A percentile compares a stretch with the other conserved stretches of the same genome.
phyloP scores from a whole-genome alignment of 352 stramenopile species.

The Pythium guiyangense region DNA sequence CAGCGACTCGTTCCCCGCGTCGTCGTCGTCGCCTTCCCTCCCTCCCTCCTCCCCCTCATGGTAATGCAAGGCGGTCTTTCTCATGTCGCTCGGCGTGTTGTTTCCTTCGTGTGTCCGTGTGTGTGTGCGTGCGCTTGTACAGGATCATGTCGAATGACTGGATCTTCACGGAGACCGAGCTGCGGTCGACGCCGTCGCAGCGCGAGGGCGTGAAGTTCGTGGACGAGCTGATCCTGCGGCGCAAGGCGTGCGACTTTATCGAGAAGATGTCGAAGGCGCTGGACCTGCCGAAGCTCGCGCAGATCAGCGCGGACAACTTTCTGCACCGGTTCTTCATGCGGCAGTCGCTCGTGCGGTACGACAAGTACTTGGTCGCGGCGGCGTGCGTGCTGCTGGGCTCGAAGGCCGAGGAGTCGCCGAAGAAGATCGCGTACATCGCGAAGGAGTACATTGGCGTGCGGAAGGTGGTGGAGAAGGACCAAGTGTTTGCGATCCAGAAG shows the following conservation, averaged over 20 bases:
- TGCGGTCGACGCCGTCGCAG: constrained; percentile 59
- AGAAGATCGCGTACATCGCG: constrained; percentile 75
- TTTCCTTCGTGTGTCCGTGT: background rate
- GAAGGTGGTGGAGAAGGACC: constrained; percentile 68
- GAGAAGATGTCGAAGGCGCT: constrained; percentile 81
- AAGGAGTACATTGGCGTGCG: constrained; percentile 68
- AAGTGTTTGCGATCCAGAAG: constrained; percentile 76
- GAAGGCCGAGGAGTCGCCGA: constrained; percentile 81
- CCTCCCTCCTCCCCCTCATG: background rate
- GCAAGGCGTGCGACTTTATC: constrained; percentile 80
- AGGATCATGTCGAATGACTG: constrained; percentile 54
- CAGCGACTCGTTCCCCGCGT: no score
- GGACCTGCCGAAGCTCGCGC: constrained; percentile 75
- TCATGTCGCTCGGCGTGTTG: background rate
- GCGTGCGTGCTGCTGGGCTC: constrained; percentile 79
- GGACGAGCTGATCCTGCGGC: constrained; percentile 66
- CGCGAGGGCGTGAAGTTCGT: constrained; percentile 72
- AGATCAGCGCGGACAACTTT: constrained; percentile 82
- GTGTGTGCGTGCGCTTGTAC: background rate
- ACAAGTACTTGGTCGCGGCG: constrained; percentile 80
- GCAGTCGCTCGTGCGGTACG: constrained; percentile 79
- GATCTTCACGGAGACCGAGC: constrained; percentile 74
- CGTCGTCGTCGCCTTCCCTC: no score
- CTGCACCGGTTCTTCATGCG: constrained; percentile 88
- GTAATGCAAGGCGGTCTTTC: constrained; percentile 1